Conservation (phyloP, 495 filamentous ascomycete genomes). For the Pseudevernia furfuracea region DNA sequence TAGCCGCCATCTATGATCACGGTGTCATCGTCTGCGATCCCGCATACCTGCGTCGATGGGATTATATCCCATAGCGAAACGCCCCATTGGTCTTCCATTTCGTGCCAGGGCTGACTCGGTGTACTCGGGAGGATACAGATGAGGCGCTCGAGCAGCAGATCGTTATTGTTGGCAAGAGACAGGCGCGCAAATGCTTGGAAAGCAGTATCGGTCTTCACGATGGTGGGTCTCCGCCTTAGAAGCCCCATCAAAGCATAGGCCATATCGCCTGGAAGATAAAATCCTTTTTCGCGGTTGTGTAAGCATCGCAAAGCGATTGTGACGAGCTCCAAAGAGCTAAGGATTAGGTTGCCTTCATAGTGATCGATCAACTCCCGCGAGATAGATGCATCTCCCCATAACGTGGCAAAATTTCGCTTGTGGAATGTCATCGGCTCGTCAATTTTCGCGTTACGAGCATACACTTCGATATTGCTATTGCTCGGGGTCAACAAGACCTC, state of each 20-base stretch:
- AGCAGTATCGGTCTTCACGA: constrained; percentile 29
- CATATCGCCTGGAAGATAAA: constrained; percentile 31
- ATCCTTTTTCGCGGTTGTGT: constrained; percentile 21
- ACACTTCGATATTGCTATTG: constrained; percentile 27
- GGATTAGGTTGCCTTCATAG: constrained; percentile 32
- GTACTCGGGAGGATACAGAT: constrained; percentile 19
- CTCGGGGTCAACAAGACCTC: constrained; percentile 37
- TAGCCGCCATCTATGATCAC: constrained; percentile 36
- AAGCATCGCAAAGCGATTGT: constrained; percentile 29
- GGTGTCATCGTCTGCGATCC: constrained; percentile 34
- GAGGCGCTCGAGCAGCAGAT: constrained; percentile 38
- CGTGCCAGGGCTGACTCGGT: constrained; percentile 27
- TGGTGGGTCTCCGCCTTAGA: constrained; percentile 30
- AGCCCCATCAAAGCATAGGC: constrained; percentile 44
- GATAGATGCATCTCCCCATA: constrained; percentile 22
- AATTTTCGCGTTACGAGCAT: constrained; percentile 18
- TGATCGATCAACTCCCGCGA: constrained; percentile 34
- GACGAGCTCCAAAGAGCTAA: constrained; percentile 27
- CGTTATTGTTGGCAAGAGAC: constrained; percentile 38
- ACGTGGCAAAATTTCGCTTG: not conserved
- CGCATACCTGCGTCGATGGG: constrained; percentile 34
- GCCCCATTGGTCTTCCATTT: constrained; percentile 31
- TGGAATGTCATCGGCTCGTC: not conserved
- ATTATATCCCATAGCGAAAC: constrained; percentile 41
- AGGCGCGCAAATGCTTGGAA: constrained; percentile 44